These are phyloP conservation scores for Reutealis trisperma DNA, from an alignment of 345 rosid species.

Conservation along the genomic window DNA sequence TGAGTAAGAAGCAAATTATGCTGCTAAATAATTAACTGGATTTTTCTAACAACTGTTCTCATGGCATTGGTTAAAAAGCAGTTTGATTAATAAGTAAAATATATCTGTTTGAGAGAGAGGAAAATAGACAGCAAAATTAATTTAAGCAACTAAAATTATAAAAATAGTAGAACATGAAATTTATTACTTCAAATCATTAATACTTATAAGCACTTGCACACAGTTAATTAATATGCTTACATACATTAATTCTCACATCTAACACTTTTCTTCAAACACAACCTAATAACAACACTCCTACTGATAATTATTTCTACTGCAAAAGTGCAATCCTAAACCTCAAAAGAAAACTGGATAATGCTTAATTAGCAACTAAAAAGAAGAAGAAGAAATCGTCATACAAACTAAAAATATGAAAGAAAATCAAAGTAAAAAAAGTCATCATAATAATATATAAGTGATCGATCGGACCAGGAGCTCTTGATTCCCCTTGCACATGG, in stretches of 20 bases:
- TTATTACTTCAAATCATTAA: background rate
- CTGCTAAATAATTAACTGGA: too few species aligned
- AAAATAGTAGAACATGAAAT: background rate
- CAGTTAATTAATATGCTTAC: too few species aligned
- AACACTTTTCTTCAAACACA: background rate
- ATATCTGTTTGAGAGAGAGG: too few species aligned
- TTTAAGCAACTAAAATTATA: background rate
- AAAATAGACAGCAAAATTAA: background rate
- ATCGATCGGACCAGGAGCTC: constrained; percentile 56
- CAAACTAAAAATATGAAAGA: background rate
- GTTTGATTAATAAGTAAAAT: too few species aligned
- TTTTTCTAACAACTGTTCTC: too few species aligned
- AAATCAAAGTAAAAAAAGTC: background rate
- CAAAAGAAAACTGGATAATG: background rate
- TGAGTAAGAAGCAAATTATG: background rate
- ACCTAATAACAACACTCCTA: background rate
- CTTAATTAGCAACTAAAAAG: background rate
- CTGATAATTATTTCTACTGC: background rate
- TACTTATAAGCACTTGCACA: background rate
- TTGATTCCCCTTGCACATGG: constrained; percentile 50
- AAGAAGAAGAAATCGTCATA: background rate
- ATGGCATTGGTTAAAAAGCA: too few species aligned
- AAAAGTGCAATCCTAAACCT: constrained; percentile 2
- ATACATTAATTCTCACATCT: too few species aligned
- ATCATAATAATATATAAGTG: background rate